phyloP scores from a whole-genome alignment of 805 yeast species.

The Candida arabinofermentans region DNA sequence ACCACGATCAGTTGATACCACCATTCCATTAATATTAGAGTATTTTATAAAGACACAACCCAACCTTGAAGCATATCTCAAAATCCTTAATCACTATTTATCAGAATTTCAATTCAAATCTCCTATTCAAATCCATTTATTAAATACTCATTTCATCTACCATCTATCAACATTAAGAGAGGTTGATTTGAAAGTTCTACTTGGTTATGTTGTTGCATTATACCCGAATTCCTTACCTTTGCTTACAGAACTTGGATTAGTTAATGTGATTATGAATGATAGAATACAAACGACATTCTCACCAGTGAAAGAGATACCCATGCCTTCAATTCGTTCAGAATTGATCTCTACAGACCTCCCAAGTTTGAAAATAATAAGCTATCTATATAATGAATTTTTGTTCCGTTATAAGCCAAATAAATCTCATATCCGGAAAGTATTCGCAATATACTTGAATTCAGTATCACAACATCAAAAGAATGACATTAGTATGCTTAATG shows the following conservation, averaged over 20 bases:
- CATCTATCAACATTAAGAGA: neutral
- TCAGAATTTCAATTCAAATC: neutral
- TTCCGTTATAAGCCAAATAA: slow-evolving; percentile 3
- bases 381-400: slow-evolving; percentile 9
- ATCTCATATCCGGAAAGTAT: slow-evolving; percentile 1
- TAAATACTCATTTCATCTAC: neutral
- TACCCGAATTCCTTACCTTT: neutral
- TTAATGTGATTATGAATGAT: slow-evolving; percentile 10
- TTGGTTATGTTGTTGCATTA: neutral
- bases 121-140: neutral
- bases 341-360: slow-evolving; percentile 1
- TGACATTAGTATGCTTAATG: neutral
- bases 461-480: slow-evolving; percentile 4
- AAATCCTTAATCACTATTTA: slow-evolving; percentile 10
- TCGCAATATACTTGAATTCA: slow-evolving; percentile 3
- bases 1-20: neutral
- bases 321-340: slow-evolving; percentile 14
- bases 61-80: slow-evolving; percentile 5
- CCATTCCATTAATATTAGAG: neutral
- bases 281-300: slow-evolving; percentile 4
- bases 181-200: neutral
- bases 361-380: neutral
- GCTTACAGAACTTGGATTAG: neutral
- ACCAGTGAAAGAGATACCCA: slow-evolving; percentile 4
- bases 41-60: neutral